phyloP scores from a whole-genome alignment of 345 rosid species.

The Murraya paniculata region DNA sequence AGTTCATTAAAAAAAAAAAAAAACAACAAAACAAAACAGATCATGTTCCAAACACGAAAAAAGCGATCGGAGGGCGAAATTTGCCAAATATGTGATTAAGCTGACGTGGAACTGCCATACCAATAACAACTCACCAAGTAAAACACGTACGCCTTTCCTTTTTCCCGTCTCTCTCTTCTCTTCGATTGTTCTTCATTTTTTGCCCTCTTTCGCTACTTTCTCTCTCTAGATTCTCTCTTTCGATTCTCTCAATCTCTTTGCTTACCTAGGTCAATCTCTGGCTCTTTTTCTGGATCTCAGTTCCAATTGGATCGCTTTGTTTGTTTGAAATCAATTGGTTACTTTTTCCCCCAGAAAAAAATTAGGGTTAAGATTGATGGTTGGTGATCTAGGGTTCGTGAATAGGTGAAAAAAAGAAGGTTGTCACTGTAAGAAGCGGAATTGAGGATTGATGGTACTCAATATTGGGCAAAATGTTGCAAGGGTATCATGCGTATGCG shows the following conservation, averaged over 20 bases:
- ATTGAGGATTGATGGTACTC: constrained; percentile 48
- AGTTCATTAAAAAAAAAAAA: too few relatives aligned
- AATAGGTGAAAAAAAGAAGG: constrained; percentile 13
- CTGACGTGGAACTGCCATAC: constrained; percentile 16
- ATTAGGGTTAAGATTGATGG: constrained; percentile 34
- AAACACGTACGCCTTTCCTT: constrained; percentile 15
- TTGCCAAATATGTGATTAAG: constrained; percentile 6
- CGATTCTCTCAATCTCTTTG: constrained; percentile 17
- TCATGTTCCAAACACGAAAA: too few relatives aligned
- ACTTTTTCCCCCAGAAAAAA: not conserved
- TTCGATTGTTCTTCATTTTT: not conserved
- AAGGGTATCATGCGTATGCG: constrained; percentile 61
- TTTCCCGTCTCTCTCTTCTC: constrained; percentile 1
- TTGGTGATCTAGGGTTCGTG: constrained; percentile 19
- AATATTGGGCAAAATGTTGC: constrained; percentile 49
- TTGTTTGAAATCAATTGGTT: not conserved
- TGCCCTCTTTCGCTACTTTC: not conserved
- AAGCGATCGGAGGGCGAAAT: not conserved
- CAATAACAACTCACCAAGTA: constrained; percentile 17
- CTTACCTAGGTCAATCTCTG: constrained; percentile 22
- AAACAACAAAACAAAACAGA: too few relatives aligned
- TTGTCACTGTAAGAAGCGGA: constrained; percentile 8
- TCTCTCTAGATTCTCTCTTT: constrained; percentile 21
- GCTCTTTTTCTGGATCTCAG: constrained; percentile 32
- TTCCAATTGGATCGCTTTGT: constrained; percentile 27